Evolutionary conservation across 1,284 basidiomycete genomes (phyloP).

Genomic region (Irpex sp.): DNA sequence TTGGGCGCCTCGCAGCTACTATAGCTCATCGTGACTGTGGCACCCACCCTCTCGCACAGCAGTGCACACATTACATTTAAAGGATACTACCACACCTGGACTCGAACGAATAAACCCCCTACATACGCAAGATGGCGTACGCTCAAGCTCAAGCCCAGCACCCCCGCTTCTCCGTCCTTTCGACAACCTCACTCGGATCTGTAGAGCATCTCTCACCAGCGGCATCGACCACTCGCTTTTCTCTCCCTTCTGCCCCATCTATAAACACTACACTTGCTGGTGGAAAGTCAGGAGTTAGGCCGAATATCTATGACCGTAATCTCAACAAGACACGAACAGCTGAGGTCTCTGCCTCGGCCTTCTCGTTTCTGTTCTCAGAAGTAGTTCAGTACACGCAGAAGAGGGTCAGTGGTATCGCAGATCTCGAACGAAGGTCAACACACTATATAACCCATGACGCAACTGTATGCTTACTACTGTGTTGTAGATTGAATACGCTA

Average conservation of each 20-base stretch:
- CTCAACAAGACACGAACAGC: slow-evolving; percentile 79
- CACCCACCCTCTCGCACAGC: too few relatives aligned
- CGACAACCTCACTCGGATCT: slow-evolving; percentile 61
- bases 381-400: slow-evolving; percentile 94
- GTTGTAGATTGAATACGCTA: slow-evolving; percentile 78
- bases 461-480: slow-evolving; percentile 35
- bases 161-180: slow-evolving; percentile 67
- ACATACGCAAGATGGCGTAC: neutral
- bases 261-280: slow-evolving; percentile 37
- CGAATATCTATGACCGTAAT: slow-evolving; percentile 81
- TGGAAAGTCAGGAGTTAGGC: slow-evolving; percentile 43
- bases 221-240: slow-evolving; percentile 61
- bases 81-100: too few relatives aligned
- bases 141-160: slow-evolving; percentile 24
- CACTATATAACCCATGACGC: neutral
- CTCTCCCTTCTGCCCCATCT: slow-evolving; percentile 55
- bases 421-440: slow-evolving; percentile 71
- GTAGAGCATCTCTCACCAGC: slow-evolving; percentile 62
- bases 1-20: too few relatives aligned
- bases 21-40: too few relatives aligned
- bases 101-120: neutral
- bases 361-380: slow-evolving; percentile 89
- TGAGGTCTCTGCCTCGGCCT: slow-evolving; percentile 81
- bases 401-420: slow-evolving; percentile 89
- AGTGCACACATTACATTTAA: too few relatives aligned